These are phyloP conservation scores for Agarophyton chilense DNA, from an alignment of 23 red algal genomes.

Conservation along the genomic window DNA sequence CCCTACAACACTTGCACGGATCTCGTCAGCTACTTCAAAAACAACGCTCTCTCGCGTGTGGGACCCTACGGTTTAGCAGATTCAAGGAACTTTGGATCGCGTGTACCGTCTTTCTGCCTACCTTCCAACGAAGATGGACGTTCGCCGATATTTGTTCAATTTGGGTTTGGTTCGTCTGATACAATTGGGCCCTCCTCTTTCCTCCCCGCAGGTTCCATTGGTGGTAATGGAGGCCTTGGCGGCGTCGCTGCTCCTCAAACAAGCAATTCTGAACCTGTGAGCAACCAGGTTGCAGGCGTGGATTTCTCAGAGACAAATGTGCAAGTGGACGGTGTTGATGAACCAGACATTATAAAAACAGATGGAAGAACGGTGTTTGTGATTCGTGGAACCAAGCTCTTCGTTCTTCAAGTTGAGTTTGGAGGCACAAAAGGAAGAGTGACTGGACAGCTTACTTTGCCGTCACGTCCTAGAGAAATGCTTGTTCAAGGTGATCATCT, in stretches of 20 bases:
- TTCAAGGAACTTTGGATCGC: not conserved
- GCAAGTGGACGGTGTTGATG: conserved; percentile 64
- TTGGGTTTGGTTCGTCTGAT: no score
- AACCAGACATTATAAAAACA: conserved; percentile 71
- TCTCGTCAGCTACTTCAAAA: not conserved
- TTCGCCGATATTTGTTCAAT: no score
- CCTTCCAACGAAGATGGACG: no score
- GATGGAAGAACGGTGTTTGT: conserved; percentile 47
- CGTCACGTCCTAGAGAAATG: conserved; percentile 37
- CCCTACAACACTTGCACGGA: no score
- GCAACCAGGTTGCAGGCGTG: conserved; percentile 25
- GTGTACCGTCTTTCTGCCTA: not conserved
- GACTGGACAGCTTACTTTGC: conserved; percentile 18
- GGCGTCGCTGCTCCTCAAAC: no score
- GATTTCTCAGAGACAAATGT: conserved; percentile 66
- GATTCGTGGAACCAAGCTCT: conserved; percentile 48
- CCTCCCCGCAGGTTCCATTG: no score
- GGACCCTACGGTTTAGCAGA: not conserved
- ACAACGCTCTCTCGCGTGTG: conserved; percentile 22
- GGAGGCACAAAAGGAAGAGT: conserved; percentile 15
- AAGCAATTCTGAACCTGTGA: no score
- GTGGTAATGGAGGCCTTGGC: no score
- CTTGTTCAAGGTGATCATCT: conserved; percentile 46
- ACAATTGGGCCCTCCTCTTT: no score
- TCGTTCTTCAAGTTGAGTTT: not conserved